Conservation (phyloP, 1,284 basidiomycete species). For the Apiotrichum porosum region DNA sequence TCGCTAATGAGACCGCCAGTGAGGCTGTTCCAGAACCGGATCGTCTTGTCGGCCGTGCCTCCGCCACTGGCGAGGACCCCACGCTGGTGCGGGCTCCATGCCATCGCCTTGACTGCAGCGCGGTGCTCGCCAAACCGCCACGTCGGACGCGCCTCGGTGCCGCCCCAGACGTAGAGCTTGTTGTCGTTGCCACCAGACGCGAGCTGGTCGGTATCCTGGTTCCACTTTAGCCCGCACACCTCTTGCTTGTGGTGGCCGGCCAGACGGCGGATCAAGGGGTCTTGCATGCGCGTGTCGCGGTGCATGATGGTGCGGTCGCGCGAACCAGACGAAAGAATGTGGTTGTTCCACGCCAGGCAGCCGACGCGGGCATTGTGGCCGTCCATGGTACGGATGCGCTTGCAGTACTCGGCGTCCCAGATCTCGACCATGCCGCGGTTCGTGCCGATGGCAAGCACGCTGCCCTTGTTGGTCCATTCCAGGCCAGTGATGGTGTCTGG, state of each 20-base stretch:
- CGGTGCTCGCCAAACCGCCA: slow-evolving; percentile 95
- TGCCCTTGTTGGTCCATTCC: slow-evolving; percentile 88
- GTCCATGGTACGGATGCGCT: slow-evolving; percentile 69
- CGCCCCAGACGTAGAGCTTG: slow-evolving; percentile 95
- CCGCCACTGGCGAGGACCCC: slow-evolving; percentile 94
- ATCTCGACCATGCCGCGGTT: slow-evolving; percentile 82
- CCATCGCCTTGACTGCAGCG: slow-evolving; percentile 94
- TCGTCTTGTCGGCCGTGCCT: slow-evolving; percentile 95
- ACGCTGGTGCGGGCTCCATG: slow-evolving; percentile 93
- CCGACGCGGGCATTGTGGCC: slow-evolving; percentile 89
- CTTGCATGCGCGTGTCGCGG: slow-evolving; percentile 73
- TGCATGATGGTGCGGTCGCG: slow-evolving; percentile 87
- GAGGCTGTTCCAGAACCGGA: slow-evolving; percentile 93
- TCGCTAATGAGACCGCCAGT: slow-evolving; percentile 80
- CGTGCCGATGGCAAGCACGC: slow-evolving; percentile 87
- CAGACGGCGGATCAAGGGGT: slow-evolving; percentile 70
- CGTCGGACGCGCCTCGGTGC: slow-evolving; percentile 60
- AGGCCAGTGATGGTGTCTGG: slow-evolving; percentile 74
- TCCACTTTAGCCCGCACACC: slow-evolving; percentile 95
- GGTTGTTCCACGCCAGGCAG: slow-evolving; percentile 87
- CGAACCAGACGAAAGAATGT: slow-evolving; percentile 84
- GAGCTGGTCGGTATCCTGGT: slow-evolving; percentile 64
- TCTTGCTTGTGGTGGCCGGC: slow-evolving; percentile 81
- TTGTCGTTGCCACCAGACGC: slow-evolving; percentile 98
- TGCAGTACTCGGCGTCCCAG: slow-evolving; percentile 81